Percentiles rank a stretch among this genome's conserved stretches.
phyloP scores from a whole-genome alignment of 176 grass and related monocot genomes.

The Zoysia japonica region DNA sequence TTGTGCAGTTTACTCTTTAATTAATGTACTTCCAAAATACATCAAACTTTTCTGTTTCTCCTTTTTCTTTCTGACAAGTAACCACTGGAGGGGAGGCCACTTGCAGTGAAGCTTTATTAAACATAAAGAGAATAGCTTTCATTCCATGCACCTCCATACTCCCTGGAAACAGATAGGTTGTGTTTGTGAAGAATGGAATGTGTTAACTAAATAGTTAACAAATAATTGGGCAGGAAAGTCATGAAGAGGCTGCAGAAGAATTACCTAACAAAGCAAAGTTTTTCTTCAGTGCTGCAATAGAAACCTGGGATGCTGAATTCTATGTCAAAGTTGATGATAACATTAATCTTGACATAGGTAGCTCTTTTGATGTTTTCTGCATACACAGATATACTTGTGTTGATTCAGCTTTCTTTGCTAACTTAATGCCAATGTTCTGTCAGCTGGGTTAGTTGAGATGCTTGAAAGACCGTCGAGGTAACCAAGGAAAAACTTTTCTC shows the following conservation, averaged over 20 bases:
- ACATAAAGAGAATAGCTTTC: not conserved
- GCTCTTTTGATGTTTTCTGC: not conserved
- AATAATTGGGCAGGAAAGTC: slow-evolving; percentile 71
- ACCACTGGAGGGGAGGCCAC: no score
- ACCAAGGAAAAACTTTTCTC: no score
- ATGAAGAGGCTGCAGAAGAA: slow-evolving; percentile 94
- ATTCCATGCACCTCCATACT: not conserved
- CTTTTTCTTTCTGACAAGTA: not conserved
- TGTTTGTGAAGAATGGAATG: not conserved
- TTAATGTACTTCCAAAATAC: not conserved
- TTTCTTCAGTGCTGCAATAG: slow-evolving; percentile 86
- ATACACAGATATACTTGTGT: not conserved
- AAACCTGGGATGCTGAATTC: slow-evolving; percentile 95
- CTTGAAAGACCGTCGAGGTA: no score
- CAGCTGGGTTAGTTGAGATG: slow-evolving; percentile 29
- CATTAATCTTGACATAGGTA: slow-evolving; percentile 89
- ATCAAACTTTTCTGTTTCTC: not conserved
- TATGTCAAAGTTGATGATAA: slow-evolving; percentile 95
- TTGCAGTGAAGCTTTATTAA: not conserved
- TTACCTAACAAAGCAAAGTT: slow-evolving; percentile 89
- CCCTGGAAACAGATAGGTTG: slow-evolving; percentile 11
- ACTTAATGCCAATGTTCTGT: slow-evolving; percentile 26
- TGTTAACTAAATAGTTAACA: slow-evolving; percentile 9
- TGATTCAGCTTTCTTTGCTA: slow-evolving; percentile 16
- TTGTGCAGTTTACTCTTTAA: no score